Conservation (phyloP, 352 stramenopile genomes). For the Globisporangium orthogonon region DNA sequence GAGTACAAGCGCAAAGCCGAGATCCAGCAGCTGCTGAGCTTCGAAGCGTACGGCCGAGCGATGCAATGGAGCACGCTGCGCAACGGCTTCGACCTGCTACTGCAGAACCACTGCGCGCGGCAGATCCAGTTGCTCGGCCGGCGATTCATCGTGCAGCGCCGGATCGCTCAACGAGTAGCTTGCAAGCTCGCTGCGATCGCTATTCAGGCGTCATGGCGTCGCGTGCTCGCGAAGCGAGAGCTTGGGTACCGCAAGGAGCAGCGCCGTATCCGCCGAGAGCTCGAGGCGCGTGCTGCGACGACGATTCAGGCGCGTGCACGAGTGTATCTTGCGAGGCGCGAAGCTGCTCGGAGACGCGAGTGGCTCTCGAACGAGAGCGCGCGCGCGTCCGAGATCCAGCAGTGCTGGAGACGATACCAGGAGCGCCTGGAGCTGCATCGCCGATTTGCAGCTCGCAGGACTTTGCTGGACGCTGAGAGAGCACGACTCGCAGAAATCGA, state of each 20-base stretch:
- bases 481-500: conserved; percentile 19
- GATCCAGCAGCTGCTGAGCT: conserved; percentile 41
- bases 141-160: conserved; percentile 22
- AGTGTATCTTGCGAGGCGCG: conserved; percentile 17
- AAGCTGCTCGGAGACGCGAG: conserved; percentile 3
- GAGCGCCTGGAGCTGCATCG: conserved; percentile 10
- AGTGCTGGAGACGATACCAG: conserved; percentile 19
- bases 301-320: conserved; percentile 23
- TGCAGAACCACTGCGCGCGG: conserved; percentile 38
- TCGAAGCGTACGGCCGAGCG: conserved; percentile 43
- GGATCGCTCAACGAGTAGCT: conserved; percentile 17
- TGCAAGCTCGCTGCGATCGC: conserved; percentile 18
- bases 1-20: conserved; percentile 32
- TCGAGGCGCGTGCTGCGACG: conserved; percentile 18
- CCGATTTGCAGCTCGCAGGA: conserved; percentile 24
- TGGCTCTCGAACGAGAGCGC: conserved; percentile 18
- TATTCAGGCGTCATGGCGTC: conserved; percentile 34
- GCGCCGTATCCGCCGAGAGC: conserved; percentile 3
- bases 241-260: conserved; percentile 9
- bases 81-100: conserved; percentile 46
- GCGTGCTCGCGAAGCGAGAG: conserved; percentile 18
- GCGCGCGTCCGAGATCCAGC: conserved; percentile 13
- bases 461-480: conserved; percentile 21
- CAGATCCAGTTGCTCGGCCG: conserved; percentile 49
- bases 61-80: conserved; percentile 54